Evolutionary conservation across 192 early-diverging fungal species (phyloP), one percentile per base, ranked within the genome.

Genomic region (Backusella tuberculispora): DNA sequence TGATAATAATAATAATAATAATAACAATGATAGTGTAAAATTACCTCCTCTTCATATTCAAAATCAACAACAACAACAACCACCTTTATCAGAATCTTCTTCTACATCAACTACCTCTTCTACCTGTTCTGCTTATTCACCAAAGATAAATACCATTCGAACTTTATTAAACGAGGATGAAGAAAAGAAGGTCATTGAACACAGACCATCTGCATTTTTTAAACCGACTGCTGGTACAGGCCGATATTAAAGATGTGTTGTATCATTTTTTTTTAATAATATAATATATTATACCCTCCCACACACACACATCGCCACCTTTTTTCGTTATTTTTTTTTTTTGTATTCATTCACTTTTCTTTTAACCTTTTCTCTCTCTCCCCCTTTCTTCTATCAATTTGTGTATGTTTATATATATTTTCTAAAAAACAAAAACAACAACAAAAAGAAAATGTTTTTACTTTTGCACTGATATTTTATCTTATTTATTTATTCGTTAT

Each of bases 91-190:
- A 26, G 72, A 60, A 45, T 73, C 72, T 37, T 73, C 63, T 45
- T 73, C 72, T 26, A 63, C 72, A n/a, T 73, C 72, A 17, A 63
- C 72, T 44, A 34, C 72, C 14, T 73, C 72, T 45, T 73, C 72
- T 45, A 63, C 45, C 6, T 69, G 68, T 21, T 71, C 70, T 19
- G 26, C 15, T 56, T 71, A 47, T 0, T 56, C 46, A 40, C 50
- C 70, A 17, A 71, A 71, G 34, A 56, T 56, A n/a, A 71, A 71
- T 56, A 56, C 70, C n/a, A 71, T 69, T 34, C 68, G 46, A 47
- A 69, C 68, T 14, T 47, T 69, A 47, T 19, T 69, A 34, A 69
- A 69, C 44, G 42, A 47, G n/a, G 45, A 66, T n/a, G 64, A 65
- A 2, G 37, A 66, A 66, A 66, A 38, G 38, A 66, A 60, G 21